Conservation (phyloP, 495 filamentous ascomycete genomes). For the Astrocystis sublimbata region DNA sequence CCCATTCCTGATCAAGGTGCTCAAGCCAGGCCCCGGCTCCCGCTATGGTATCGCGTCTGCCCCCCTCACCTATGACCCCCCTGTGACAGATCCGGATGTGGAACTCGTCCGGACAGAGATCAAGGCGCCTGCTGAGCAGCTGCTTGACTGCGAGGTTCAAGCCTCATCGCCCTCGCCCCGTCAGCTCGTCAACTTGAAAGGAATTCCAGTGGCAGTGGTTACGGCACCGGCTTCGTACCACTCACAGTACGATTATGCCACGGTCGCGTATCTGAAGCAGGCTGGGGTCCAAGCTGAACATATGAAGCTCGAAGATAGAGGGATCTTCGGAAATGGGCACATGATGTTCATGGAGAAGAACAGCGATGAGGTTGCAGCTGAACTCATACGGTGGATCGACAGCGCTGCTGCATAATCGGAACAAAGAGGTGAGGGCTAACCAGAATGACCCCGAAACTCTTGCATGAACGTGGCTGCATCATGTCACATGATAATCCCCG, state of each 20-base stretch:
- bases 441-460: too few relatives aligned
- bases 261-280: conserved; percentile 55
- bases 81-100: conserved; percentile 23
- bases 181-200: conserved; percentile 50
- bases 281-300: conserved; percentile 52
- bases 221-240: conserved; percentile 59
- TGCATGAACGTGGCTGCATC: too few relatives aligned
- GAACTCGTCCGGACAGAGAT: conserved; percentile 33
- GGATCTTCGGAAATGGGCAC: conserved; percentile 60
- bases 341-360: conserved; percentile 64
- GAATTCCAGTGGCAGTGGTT: conserved; percentile 49
- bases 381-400: conserved; percentile 46
- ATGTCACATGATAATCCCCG: too few relatives aligned
- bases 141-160: conserved; percentile 48
- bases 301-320: conserved; percentile 45
- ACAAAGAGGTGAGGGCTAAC: too few relatives aligned
- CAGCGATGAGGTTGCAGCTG: conserved; percentile 48
- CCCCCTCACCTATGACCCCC: conserved; percentile 53
- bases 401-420: neutral
- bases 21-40: conserved; percentile 25
- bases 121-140: conserved; percentile 24
- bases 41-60: conserved; percentile 51
- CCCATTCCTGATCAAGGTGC: conserved; percentile 44
- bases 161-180: conserved; percentile 42
- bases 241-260: conserved; percentile 58